Evolutionary conservation across 2,329 filamentous ascomycete species (phyloP).

Genomic region (Aspergillus sp.): DNA sequence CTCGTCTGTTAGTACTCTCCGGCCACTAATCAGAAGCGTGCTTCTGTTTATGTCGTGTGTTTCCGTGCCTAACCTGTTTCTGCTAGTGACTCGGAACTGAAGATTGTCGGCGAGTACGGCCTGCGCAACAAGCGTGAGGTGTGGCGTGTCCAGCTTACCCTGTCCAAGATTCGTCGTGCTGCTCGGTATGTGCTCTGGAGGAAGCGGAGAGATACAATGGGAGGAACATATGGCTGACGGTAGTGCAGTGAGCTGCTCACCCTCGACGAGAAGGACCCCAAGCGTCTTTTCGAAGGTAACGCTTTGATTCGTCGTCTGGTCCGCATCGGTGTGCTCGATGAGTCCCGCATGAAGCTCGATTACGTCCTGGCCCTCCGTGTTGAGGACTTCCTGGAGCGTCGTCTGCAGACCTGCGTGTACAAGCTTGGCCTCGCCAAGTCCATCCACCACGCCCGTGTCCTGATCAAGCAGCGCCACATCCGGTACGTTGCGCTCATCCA

Average conservation of each 20-base stretch:
- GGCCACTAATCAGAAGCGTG: constrained; percentile 99
- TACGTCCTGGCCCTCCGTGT: constrained; percentile 99
- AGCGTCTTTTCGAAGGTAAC: constrained; percentile 99
- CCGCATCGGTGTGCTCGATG: constrained; percentile 98
- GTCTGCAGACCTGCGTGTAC: constrained; percentile 99
- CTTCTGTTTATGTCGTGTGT: constrained; percentile 93
- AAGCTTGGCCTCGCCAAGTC: constrained; percentile 99
- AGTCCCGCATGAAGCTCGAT: constrained; percentile 99
- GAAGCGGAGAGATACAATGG: neutral
- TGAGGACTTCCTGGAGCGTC: constrained; percentile 99
- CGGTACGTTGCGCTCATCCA: constrained; percentile 48
- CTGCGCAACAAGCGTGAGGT: constrained; percentile 99
- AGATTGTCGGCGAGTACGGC: constrained; percentile 99
- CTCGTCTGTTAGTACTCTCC: constrained; percentile 93
- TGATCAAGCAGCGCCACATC: constrained; percentile 99
- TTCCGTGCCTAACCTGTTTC: constrained; percentile 65
- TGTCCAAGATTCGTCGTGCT: constrained; percentile 99
- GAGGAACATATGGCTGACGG: constrained; percentile 15
- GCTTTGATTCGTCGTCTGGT: constrained; percentile 99
- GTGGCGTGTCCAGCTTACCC: constrained; percentile 98
- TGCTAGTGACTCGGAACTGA: constrained; percentile 94
- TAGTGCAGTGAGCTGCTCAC: constrained; percentile 88
- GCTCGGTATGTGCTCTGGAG: constrained; percentile 69
- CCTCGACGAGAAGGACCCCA: constrained; percentile 99
- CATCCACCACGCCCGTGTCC: constrained; percentile 99